Evolutionary conservation across 345 rosid genomes (phyloP).

Genomic region (Carallia pectinifolia): DNA sequence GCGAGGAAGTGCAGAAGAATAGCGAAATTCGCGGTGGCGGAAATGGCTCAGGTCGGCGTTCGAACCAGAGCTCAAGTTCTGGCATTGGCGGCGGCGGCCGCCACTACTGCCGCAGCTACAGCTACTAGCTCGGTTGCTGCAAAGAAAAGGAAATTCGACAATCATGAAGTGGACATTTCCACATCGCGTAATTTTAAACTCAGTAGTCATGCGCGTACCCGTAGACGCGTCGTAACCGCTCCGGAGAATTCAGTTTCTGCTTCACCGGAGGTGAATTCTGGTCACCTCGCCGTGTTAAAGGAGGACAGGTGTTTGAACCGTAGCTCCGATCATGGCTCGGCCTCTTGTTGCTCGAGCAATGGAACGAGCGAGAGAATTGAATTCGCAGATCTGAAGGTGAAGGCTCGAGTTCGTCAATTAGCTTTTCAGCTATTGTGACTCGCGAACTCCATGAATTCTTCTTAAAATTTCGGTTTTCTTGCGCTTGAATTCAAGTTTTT

Average conservation of each 20-base stretch:
- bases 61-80: slow-evolving; percentile 32
- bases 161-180: slow-evolving; percentile 16
- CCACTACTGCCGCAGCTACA: not conserved
- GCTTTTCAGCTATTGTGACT: not conserved
- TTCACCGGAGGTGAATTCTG: slow-evolving; percentile 3
- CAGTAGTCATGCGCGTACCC: slow-evolving; percentile 21
- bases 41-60: slow-evolving; percentile 35
- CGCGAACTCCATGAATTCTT: slow-evolving; percentile 9
- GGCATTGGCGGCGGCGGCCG: not conserved
- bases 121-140: not conserved
- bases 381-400: slow-evolving; percentile 58
- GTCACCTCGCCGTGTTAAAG: slow-evolving; percentile 3
- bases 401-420: not conserved
- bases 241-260: slow-evolving; percentile 9
- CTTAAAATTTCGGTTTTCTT: slow-evolving; percentile 22
- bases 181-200: slow-evolving; percentile 26
- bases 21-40: slow-evolving; percentile 30
- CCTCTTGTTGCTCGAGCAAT: slow-evolving; percentile 58
- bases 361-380: slow-evolving; percentile 41
- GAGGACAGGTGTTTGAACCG: slow-evolving; percentile 25
- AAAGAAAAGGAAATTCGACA: slow-evolving; percentile 26
- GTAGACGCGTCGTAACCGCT: slow-evolving; percentile 10
- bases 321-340: slow-evolving; percentile 28
- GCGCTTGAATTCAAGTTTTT: slow-evolving; percentile 17
- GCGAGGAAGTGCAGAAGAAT: slow-evolving; percentile 17